Evolutionary conservation across 2,329 filamentous ascomycete genomes (phyloP).

Genomic region (Mycosphaerelloides madeirae): DNA sequence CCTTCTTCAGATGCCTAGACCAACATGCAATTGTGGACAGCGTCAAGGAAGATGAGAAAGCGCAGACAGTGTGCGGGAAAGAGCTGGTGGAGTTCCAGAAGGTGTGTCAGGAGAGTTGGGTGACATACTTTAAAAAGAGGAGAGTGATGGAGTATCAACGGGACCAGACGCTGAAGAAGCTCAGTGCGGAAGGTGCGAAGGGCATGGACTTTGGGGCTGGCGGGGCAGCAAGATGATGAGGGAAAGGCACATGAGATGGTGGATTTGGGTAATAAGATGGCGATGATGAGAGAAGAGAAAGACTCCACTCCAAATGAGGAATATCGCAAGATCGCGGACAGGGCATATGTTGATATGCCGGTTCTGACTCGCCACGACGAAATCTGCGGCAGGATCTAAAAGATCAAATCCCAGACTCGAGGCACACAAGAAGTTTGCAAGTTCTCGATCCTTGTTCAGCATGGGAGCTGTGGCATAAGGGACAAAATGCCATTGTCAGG

Average conservation of each 20-base stretch:
- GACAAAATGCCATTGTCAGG: no score
- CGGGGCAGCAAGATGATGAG: neutral
- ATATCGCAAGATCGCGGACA: no score
- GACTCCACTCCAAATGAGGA: neutral
- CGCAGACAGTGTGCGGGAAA: constrained; percentile 51
- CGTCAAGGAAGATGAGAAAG: constrained; percentile 52
- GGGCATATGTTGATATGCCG: no score
- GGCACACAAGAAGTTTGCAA: no score
- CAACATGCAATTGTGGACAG: constrained; percentile 74
- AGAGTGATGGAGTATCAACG: constrained; percentile 88
- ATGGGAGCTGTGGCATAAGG: no score
- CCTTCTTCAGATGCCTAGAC: constrained; percentile 85
- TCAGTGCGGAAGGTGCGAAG: constrained; percentile 48
- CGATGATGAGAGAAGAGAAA: neutral
- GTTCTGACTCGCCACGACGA: no score
- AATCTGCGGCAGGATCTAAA: no score
- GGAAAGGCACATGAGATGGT: no score
- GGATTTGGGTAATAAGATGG: no score
- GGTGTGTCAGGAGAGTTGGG: constrained; percentile 88
- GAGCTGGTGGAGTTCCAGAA: constrained; percentile 68
- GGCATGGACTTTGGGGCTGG: constrained; percentile 10
- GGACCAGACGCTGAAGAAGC: constrained; percentile 68
- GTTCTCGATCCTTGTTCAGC: no score
- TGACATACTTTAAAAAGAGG: constrained; percentile 97
- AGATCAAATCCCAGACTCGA: no score